phyloP scores from a whole-genome alignment of 768 basidiomycete genomes.

The Boletus tomentosulus region DNA sequence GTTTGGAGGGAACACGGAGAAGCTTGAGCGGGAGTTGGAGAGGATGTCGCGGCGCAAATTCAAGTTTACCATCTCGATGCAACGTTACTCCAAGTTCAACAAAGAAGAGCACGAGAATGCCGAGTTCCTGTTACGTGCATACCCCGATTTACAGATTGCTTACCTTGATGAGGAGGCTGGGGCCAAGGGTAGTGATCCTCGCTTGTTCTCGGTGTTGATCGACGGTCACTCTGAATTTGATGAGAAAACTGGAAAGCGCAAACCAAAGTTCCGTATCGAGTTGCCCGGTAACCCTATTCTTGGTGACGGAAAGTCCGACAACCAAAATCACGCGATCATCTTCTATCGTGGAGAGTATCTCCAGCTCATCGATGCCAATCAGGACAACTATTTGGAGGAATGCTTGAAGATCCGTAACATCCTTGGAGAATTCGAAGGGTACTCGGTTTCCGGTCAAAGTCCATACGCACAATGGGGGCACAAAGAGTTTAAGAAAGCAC shows the following conservation, averaged over 20 bases:
- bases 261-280: constrained; percentile 97
- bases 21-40: constrained; percentile 92
- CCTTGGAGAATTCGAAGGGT: constrained; percentile 96
- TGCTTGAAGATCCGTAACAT: constrained; percentile 98
- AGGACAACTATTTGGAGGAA: constrained; percentile 99
- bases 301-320: constrained; percentile 98
- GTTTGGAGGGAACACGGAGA: constrained; percentile 95
- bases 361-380: constrained; percentile 98
- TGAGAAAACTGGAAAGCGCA: constrained; percentile 80
- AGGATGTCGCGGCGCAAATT: constrained; percentile 97
- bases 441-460: constrained; percentile 82
- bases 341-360: constrained; percentile 99
- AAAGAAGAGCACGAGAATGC: constrained; percentile 99
- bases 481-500: constrained; percentile 84
- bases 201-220: constrained; percentile 88
- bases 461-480: constrained; percentile 96
- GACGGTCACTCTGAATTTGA: constrained; percentile 97
- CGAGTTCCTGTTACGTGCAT: constrained; percentile 94
- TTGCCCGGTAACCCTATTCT: constrained; percentile 98
- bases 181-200: constrained; percentile 82
- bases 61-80: constrained; percentile 98
- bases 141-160: constrained; percentile 97
- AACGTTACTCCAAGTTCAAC: constrained; percentile 98
- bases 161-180: constrained; percentile 95
- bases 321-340: constrained; percentile 98